Percentiles rank a stretch among this genome's conserved stretches.
Evolutionary conservation across 139 green algal genomes (phyloP).

Genomic region (Micractinium sp.): DNA sequence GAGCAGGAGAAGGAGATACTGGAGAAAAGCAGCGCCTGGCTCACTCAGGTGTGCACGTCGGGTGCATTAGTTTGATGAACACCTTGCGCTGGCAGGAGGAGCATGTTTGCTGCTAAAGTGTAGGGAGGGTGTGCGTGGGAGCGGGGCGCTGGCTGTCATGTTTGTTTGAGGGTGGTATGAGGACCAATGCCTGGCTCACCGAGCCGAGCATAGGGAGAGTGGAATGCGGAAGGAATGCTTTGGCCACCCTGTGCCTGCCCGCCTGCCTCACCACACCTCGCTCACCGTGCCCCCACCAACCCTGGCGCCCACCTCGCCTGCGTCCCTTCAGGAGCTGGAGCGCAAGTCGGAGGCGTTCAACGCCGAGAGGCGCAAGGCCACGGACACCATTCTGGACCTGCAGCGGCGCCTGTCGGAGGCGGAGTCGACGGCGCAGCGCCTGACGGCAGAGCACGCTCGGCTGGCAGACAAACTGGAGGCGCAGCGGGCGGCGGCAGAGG

Average conservation of each 20-base stretch:
- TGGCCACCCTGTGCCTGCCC: too few species aligned
- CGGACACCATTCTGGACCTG: constrained; percentile 50
- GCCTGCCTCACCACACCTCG: too few species aligned
- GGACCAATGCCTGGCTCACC: neutral
- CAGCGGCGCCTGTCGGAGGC: constrained; percentile 42
- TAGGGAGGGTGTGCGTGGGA: too few species aligned
- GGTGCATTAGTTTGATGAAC: neutral
- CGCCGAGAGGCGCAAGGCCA: constrained; percentile 46
- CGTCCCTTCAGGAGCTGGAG: constrained; percentile 24
- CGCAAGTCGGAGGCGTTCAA: constrained; percentile 48
- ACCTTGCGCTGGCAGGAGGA: neutral
- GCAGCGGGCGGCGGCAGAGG: constrained; percentile 37
- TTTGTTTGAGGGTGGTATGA: too few species aligned
- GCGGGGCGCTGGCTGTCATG: too few species aligned
- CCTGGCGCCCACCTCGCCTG: neutral
- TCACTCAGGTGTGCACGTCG: constrained; percentile 48
- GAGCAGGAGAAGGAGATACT: constrained; percentile 63
- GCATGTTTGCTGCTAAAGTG: neutral
- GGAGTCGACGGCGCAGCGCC: constrained; percentile 34
- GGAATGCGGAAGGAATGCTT: too few species aligned
- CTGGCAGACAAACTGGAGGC: constrained; percentile 39
- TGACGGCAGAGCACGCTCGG: constrained; percentile 17
- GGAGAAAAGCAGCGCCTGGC: constrained; percentile 56
- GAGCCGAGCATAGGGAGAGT: neutral
- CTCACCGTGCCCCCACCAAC: too few species aligned